Percentiles rank a stretch among this genome's conserved stretches.
Conservation (phyloP, 495 filamentous ascomycete genomes). For the Achaetomiella virescens region DNA sequence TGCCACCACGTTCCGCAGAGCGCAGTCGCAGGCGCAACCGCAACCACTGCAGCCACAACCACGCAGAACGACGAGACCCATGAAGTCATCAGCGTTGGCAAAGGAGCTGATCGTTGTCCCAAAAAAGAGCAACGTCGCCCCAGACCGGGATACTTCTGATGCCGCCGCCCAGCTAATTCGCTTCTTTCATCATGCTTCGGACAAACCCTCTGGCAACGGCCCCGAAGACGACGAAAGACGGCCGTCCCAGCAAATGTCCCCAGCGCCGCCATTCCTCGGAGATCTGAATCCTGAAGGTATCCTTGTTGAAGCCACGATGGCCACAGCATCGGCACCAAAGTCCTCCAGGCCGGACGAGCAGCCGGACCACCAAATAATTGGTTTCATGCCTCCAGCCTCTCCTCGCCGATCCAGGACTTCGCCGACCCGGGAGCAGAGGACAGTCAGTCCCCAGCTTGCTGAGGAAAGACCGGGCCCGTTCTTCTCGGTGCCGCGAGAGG, state of each 20-base stretch:
- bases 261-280: conserved; percentile 41
- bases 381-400: background rate
- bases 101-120: background rate
- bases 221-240: background rate
- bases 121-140: background rate
- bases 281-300: conserved; percentile 50
- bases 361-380: background rate
- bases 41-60: background rate
- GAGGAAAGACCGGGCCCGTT: background rate
- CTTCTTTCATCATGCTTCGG: conserved; percentile 20
- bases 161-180: conserved; percentile 23
- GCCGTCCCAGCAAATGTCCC: conserved; percentile 3
- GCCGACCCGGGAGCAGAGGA: background rate
- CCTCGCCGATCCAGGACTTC: background rate
- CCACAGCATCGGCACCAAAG: conserved; percentile 1
- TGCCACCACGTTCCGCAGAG: conserved; percentile 13
- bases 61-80: background rate
- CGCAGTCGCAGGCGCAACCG: background rate
- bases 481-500: conserved; percentile 5
- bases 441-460: background rate
- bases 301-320: conserved; percentile 41
- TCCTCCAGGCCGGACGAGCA: background rate
- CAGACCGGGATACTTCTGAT: conserved; percentile 19
- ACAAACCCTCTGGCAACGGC: background rate
- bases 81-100: background rate